Percentiles rank a stretch among this genome's conserved stretches.
phyloP scores from a whole-genome alignment of 305 asterid species.

The Salvia sclarea region DNA sequence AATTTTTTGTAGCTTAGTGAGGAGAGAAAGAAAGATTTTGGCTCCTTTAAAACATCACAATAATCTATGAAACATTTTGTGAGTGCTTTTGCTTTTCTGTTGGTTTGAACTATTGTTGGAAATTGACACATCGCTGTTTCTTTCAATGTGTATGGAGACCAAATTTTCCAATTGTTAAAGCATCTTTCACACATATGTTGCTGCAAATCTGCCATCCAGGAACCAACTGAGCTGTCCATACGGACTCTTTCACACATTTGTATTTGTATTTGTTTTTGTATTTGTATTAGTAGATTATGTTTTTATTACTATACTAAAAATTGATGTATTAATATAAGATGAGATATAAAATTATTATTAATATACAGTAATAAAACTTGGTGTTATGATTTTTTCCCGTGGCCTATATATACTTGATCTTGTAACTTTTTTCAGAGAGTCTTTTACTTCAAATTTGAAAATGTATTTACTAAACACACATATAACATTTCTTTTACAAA shows the following conservation, averaged over 20 bases:
- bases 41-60: slow-evolving; percentile 41
- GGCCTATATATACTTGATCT: too few species aligned
- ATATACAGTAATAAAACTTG: too few species aligned
- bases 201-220: too few species aligned
- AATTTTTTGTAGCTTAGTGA: slow-evolving; percentile 43
- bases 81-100: slow-evolving; percentile 49
- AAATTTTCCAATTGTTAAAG: slow-evolving; percentile 21
- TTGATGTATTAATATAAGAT: background rate
- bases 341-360: background rate
- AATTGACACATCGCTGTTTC: slow-evolving; percentile 46
- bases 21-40: slow-evolving; percentile 54
- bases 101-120: slow-evolving; percentile 44
- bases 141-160: slow-evolving; percentile 26
- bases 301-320: too few species aligned
- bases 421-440: too few species aligned
- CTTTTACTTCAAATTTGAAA: too few species aligned
- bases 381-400: too few species aligned
- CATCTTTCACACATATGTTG: slow-evolving; percentile 21
- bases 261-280: background rate
- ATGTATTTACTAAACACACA: too few species aligned
- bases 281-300: too few species aligned
- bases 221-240: too few species aligned
- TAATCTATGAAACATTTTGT: slow-evolving; percentile 41
- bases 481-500: too few species aligned
- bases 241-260: slow-evolving; percentile 8